Evolutionary conservation across 441 rosid genomes (phyloP), one percentile per base, ranked within the genome.

Genomic region (Flueggea neowawraea): DNA sequence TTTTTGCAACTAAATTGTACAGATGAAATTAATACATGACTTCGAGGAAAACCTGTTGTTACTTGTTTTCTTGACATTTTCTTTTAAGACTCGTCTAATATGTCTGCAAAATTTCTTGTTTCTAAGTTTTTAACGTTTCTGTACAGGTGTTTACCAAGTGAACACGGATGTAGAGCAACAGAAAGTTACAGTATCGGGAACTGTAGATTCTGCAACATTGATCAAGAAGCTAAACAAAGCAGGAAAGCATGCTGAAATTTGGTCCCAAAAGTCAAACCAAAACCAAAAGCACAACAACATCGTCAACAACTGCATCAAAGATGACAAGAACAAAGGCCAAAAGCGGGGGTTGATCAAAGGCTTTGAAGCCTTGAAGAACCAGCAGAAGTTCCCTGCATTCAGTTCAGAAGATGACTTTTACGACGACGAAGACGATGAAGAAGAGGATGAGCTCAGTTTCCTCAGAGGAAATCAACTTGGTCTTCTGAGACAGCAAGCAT

Each of bases 201-300:
- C 70, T 62, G 84, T 92, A 41, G 95, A 83, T 61, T 68, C 90
- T 39, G 77, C 83, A 45, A 75, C 74, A 50, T 78, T 92, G 83
- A 92, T 92, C 61, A 89, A 83, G 75, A 92, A 87, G 72, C 76
- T 92, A 62, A 61, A 65, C n/a, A 85, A 78, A 76, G 87, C 90
- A 2, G 94, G 95, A 3, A 92, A 91, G 67, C 85, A 86, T 72
- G 90, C 97, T 16, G 94, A 91, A 75, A 66, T 86, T 14, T 91
- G 97, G 96, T 70, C 81, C 48, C 84, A 75, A 43, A 86, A 75
- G 43, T 52, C 80, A 8, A 78, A 69, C 70, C 89, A 73, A 28
- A 76, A 69, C 62, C 84, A 76, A 39, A 81, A 82, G 56, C 78
- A 73, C 45, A 78, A 68, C 41, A 69, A 48, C 69, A 71, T 5